phyloP scores from a whole-genome alignment of 2,329 filamentous ascomycete species.

The Trichophyton mentagrophytes region DNA sequence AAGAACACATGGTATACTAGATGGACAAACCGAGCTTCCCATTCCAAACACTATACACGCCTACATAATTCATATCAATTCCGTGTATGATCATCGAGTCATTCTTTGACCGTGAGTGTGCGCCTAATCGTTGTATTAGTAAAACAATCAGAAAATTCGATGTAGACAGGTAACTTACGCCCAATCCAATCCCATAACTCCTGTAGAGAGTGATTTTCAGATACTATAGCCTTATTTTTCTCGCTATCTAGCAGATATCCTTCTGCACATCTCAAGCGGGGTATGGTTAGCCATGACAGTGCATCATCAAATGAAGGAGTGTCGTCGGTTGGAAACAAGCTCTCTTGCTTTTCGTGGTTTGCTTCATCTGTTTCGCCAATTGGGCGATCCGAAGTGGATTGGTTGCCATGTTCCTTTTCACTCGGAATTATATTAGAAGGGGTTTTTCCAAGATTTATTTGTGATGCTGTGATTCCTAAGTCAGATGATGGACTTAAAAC shows the following conservation, averaged over 20 bases:
- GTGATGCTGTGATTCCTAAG: slow-evolving; percentile 19
- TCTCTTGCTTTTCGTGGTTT: slow-evolving; percentile 29
- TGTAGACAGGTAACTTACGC: slow-evolving; percentile 25
- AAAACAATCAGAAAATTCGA: neutral
- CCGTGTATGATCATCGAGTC: slow-evolving; percentile 44
- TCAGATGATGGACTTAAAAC: slow-evolving; percentile 22
- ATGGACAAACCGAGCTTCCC: slow-evolving; percentile 37
- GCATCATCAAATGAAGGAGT: slow-evolving; percentile 27
- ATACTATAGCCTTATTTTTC: slow-evolving; percentile 43
- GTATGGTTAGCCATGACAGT: slow-evolving; percentile 31
- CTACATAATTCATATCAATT: slow-evolving; percentile 49
- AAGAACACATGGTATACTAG: neutral
- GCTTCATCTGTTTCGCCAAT: slow-evolving; percentile 18
- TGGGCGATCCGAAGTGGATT: neutral
- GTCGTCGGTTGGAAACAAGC: slow-evolving; percentile 21
- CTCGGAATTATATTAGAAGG: slow-evolving; percentile 9
- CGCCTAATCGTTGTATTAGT: slow-evolving; percentile 19
- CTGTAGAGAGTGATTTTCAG: slow-evolving; percentile 44
- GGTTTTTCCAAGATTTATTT: slow-evolving; percentile 21
- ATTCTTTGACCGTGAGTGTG: slow-evolving; percentile 29
- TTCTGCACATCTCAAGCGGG: slow-evolving; percentile 40
- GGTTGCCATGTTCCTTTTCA: neutral
- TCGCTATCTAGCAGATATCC: slow-evolving; percentile 42
- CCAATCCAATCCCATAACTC: slow-evolving; percentile 48
- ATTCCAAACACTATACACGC: slow-evolving; percentile 47